Evolutionary conservation across 2,329 filamentous ascomycete genomes (phyloP), one percentile per base, ranked within the genome.

Genomic region (Aureobasidium sp.): DNA sequence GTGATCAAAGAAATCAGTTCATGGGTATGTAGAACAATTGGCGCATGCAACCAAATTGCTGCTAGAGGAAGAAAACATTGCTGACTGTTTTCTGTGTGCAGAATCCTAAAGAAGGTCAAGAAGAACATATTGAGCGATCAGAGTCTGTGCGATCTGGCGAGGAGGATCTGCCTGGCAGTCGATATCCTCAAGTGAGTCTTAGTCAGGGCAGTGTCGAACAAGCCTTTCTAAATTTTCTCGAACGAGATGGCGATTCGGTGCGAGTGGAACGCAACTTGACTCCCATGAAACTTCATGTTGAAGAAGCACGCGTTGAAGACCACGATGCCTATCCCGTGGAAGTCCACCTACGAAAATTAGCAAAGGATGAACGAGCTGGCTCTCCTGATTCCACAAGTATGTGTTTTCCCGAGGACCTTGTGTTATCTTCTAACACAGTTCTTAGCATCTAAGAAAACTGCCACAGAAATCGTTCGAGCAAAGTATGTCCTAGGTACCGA

Each of bases 401-500:
- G 53, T 45, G 14, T 14, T 11, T 34, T 25, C 3, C 5, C 3
- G 6, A 16, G 2, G 1, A 16, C 5, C 1, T 4, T 3, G 3
- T 9, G 3, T 9, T 3, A 10, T 11, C 8, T 16, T n/a, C n/a
- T 16, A 3, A 36, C 30, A 29, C 7, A n/a, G 10, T 6, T 6
- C 5, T 16, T 14, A 45, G 39, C n/a, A 34, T 27, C 53, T 2
- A 6, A 36, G 3, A 16, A 34, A 16, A 7, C 11, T 14, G 21
- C 13, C 29, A 10, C 30, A 6, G 53, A 57, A 57, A 65, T 61
- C 14, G 21, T 67, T 11, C 61, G 54, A 16, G 65, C 66, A 13
- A 64, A 65, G 45, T 67, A 64, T 41, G 51, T 67, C 13, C 61
- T 67, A 13, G 66, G 37, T 1, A 44, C 37, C 61, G 66, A 68